Base-by-base conservation (phyloP, 257 asterid genomes). In the Cinchona pubescens region DNA sequence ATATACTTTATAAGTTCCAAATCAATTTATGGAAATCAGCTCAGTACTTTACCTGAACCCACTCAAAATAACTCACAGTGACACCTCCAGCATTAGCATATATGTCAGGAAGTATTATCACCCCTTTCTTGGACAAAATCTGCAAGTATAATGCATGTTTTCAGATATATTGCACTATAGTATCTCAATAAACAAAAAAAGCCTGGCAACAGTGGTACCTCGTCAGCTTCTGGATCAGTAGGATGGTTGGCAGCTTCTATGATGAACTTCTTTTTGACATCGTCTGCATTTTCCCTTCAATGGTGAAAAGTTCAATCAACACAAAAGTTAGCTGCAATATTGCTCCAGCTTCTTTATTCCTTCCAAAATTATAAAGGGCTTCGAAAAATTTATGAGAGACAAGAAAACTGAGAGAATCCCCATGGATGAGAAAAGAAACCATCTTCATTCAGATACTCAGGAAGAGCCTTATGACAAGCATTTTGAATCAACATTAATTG, bases 201-300 rank as follows among this genome's bases (percentile, higher is more conserved):
- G 29, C 46, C 40, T 43, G 7, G 32, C n/a, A n/a, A 74, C 15
- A 21, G 3, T 49, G 30, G 21, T 75, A 93, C 98, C 98, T 93
- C 96, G 76, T 93, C 98, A 79, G 97, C 97, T 10, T 93, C 97
- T 35, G 97, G 98, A 86, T 91, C 97, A 19, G 96, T 88, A 37
- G 98, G 98, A 79, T 89, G 98, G 78, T 93, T 93, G 42, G 98
- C 98, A 16, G 94, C 98, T 84, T 93, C 97, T 59, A 93, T 86
- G 81, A 93, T 78, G 83, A 79, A 93, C 82, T 91, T 91, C 67
- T 95, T 97, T 79, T 77, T 82, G 65, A 93, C 96, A 43, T 86
- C 63, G 64, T 78, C 88, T 67, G 96, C 97, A 78, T 93, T 93
- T 71, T 91, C 98, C 81, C 98, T 93, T 79, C 71, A 82, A 71